Evolutionary conservation across 1,284 basidiomycete genomes (phyloP), one percentile per base, ranked within the genome.

Genomic region (Sporisorium exsertum): DNA sequence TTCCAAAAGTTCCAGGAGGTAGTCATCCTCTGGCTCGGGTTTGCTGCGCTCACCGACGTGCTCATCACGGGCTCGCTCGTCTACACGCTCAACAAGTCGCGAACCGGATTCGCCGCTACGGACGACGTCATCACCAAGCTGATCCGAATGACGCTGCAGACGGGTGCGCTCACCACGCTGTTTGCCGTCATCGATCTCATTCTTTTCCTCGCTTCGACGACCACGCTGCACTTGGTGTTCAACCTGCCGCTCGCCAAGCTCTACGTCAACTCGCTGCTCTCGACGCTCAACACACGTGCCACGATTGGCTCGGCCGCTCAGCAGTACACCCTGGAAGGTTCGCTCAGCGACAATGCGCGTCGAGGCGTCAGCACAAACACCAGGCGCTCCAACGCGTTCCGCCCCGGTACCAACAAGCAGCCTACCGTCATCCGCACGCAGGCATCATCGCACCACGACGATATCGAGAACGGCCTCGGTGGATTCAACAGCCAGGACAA

Each of bases 211-310:
- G 69, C 70, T 32, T 79, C 73, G 16, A 79, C 77, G 35, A 72
- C 73, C 18, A 81, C 77, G 16, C 64, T 81, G 1, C 81, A 83
- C 56, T 51, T 83, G 52, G 65, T 83, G 52, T 83, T 83, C 74
- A 81, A 81, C 68, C 55, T 83, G 64, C 80, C 81, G 13, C 64
- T 81, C 22, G 76, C 81, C 58, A 83, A 83, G 78, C 79, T 83
- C 22, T 83, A 83, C 55, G 72, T 79, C 81, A 83, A 83, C 75
- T 79, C 81, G 56, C 63, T 83, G 51, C 77, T 83, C 16, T 79
- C 79, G n/a, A 83, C 80, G 24, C 76, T 83, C 71, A 83, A 83
- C 53, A 80, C 81, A 2, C 76, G 81, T 35, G 77, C 74, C 37
- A 69, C 60, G 20, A 73, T 75, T 22, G 66, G 64, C 45, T 8